Evolutionary conservation across 805 yeast genomes (phyloP).

Genomic region (Kodamaea leandrae): DNA sequence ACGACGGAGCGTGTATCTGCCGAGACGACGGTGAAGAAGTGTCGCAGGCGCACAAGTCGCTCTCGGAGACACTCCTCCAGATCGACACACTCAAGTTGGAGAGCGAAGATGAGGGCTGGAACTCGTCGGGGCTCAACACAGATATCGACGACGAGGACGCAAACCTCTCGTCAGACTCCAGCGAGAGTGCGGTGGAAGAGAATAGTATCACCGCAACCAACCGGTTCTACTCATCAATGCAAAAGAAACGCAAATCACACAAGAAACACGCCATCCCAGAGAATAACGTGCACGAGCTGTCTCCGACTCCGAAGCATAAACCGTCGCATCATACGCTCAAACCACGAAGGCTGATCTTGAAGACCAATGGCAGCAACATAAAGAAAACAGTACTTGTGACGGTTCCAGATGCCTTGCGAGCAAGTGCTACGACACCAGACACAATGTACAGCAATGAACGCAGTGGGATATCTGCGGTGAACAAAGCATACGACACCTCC

Average conservation of each 20-base stretch:
- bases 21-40: slow-evolving; percentile 1
- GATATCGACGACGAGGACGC: slow-evolving; percentile 15
- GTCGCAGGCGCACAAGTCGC: slow-evolving; percentile 11
- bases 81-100: slow-evolving; percentile 12
- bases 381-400: background rate
- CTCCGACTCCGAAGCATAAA: slow-evolving; percentile 40
- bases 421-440: background rate
- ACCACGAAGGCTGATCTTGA: slow-evolving; percentile 43
- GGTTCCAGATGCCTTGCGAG: background rate
- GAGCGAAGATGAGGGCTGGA: slow-evolving; percentile 21
- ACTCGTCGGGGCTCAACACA: slow-evolving; percentile 25
- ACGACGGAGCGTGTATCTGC: slow-evolving; percentile 5
- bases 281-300: slow-evolving; percentile 7
- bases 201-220: slow-evolving; percentile 17
- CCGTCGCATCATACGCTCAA: slow-evolving; percentile 42
- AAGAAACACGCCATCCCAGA: slow-evolving; percentile 11
- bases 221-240: slow-evolving; percentile 19
- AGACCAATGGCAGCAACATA: slow-evolving; percentile 13
- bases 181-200: slow-evolving; percentile 9
- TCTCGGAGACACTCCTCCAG: slow-evolving; percentile 11
- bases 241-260: slow-evolving; percentile 14
- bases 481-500: slow-evolving; percentile 13
- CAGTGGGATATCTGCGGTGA: slow-evolving; percentile 14
- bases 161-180: slow-evolving; percentile 9
- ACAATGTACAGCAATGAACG: slow-evolving; percentile 10